Evolutionary conservation across 192 early-diverging fungal genomes (phyloP), one percentile per base, ranked within the genome.

Genomic region (Coemansia sp.): DNA sequence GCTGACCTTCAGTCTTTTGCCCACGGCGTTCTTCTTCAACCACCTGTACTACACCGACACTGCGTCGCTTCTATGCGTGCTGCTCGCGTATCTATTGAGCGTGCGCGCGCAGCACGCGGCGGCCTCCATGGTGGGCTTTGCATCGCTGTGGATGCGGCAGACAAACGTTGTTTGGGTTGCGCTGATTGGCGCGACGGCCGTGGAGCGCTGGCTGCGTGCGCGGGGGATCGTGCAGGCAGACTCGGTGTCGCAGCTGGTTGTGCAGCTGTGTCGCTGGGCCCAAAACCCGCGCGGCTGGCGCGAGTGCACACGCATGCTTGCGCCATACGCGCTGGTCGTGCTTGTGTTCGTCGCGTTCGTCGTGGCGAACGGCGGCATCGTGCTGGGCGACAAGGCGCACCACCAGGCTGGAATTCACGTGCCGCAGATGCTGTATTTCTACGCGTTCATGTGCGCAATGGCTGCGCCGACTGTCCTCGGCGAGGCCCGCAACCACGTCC

Each of bases 11-110:
- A 60, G 75, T 5, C 58, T 84, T 31, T 91, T 95, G 54, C 96
- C 96, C 0, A 68, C 93, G 7, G 56, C 82, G 2, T 95, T 87
- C 66, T 98, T 98, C 78, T 92, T 90, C 67, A 67, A 87, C 60
- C 87, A 89, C 51, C 31, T 98, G 58, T 98, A 92, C 62, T 98
- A 98, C 62, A 98, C 96, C 3, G 96, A 98, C 67, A 73, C 89
- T 1, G 91, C 88, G 6, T 92, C 94, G 7, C 84, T 90, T 5
- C 82, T 92, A 25, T 89, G 92, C 47, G 88, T 97, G 8, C 64
- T 95, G 44, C 62, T 86, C 1, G 71, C 82, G 2, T 92, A 91
- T 65, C 55, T 82, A 6, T 58, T 84, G 30, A 76, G 87, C 10
- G 68, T 85, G 31, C 57, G 71, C 18, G 33, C 70, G 8, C 48